Conservation (phyloP, 1,284 basidiomycete genomes). For the Microstroma glucosiphilum region DNA sequence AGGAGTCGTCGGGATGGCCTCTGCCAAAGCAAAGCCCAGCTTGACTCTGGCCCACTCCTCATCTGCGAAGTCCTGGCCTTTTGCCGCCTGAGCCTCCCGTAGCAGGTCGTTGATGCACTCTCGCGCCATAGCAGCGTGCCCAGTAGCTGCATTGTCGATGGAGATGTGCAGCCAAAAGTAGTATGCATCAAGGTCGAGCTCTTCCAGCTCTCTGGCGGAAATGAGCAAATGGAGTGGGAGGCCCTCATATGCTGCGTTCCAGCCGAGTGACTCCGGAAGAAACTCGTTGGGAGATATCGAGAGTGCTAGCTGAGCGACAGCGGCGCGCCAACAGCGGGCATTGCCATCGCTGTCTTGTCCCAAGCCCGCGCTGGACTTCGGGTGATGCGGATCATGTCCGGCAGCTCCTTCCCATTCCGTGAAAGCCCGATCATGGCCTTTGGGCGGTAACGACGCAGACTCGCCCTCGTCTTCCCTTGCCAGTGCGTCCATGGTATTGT, state of each 20-base stretch:
- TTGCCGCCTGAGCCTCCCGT: slow-evolving; percentile 23
- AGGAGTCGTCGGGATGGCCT: slow-evolving; percentile 46
- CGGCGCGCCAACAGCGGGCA: slow-evolving; percentile 44
- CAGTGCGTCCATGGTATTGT: slow-evolving; percentile 28
- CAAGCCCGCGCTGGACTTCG: slow-evolving; percentile 27
- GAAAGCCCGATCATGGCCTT: slow-evolving; percentile 10
- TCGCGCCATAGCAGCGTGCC: slow-evolving; percentile 45
- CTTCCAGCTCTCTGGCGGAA: slow-evolving; percentile 40
- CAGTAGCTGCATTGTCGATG: slow-evolving; percentile 47
- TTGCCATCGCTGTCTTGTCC: slow-evolving; percentile 21
- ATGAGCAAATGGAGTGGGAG: slow-evolving; percentile 47
- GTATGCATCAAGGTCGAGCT: slow-evolving; percentile 44
- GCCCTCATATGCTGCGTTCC: slow-evolving; percentile 49
- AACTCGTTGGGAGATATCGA: slow-evolving; percentile 39
- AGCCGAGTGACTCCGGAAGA: slow-evolving; percentile 47
- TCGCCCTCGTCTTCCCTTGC: neutral
- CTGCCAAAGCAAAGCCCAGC: slow-evolving; percentile 41
- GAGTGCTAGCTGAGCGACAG: slow-evolving; percentile 42
- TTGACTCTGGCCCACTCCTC: slow-evolving; percentile 41
- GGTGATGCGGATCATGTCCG: neutral
- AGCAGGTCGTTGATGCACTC: slow-evolving; percentile 39
- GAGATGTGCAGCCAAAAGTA: slow-evolving; percentile 49
- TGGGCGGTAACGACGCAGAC: slow-evolving; percentile 3
- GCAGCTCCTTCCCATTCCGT: slow-evolving; percentile 22
- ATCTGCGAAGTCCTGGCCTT: slow-evolving; percentile 27